Percentiles rank a stretch among this genome's conserved stretches.
These are phyloP conservation scores for Immersiella caudata DNA, from an alignment of 495 filamentous ascomycete genomes.

Conservation along the genomic window DNA sequence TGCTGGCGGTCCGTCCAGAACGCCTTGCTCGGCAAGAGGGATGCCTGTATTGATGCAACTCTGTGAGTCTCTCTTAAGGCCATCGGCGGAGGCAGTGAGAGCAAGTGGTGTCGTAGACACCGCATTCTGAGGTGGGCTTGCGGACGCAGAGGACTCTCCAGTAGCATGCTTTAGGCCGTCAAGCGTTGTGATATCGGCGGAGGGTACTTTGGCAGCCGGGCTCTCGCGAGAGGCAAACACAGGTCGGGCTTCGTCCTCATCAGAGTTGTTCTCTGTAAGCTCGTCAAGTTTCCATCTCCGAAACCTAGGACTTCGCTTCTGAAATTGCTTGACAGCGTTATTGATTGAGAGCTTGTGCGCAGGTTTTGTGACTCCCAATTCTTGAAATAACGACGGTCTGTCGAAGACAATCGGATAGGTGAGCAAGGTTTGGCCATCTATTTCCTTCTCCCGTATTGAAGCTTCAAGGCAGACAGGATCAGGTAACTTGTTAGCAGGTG, in stretches of 20 bases:
- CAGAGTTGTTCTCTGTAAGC: background rate
- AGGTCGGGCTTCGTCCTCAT: background rate
- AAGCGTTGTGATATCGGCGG: background rate
- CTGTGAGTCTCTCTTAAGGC: background rate
- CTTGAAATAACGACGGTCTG: constrained; percentile 29
- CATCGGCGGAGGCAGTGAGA: background rate
- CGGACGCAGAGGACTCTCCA: background rate
- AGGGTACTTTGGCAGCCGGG: background rate
- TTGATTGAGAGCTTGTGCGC: constrained; percentile 41
- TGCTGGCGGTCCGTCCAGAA: background rate
- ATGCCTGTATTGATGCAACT: background rate
- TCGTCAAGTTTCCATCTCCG: constrained; percentile 27
- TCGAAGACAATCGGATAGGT: constrained; percentile 37
- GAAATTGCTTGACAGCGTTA: constrained; percentile 35
- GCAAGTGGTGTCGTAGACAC: too few relatives aligned
- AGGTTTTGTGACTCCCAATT: constrained; percentile 37
- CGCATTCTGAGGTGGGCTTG: too few relatives aligned
- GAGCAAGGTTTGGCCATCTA: constrained; percentile 67
- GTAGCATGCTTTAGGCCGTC: background rate
- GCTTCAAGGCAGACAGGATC: constrained; percentile 54
- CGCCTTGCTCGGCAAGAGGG: background rate
- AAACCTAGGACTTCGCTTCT: constrained; percentile 37
- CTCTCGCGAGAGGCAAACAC: background rate
- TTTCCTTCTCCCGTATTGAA: constrained; percentile 57
- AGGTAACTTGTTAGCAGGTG: constrained; percentile 46